Conservation (phyloP, 2,329 filamentous ascomycete genomes). For the Ambrosiella cleistominuta region DNA sequence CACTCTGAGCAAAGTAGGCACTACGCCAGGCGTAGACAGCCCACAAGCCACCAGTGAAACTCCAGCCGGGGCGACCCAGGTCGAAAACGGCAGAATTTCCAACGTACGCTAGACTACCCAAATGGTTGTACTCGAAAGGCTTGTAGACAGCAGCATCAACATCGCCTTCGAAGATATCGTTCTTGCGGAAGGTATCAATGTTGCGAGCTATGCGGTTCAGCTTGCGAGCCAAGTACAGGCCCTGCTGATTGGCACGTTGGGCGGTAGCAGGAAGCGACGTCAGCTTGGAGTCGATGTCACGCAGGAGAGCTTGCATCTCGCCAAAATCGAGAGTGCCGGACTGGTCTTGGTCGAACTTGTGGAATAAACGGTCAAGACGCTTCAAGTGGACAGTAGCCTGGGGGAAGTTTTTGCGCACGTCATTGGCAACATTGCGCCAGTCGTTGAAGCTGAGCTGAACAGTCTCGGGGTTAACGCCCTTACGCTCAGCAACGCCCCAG, state of each 20-base stretch:
- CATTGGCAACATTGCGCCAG: constrained; percentile 69
- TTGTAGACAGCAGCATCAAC: constrained; percentile 84
- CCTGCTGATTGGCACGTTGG: constrained; percentile 91
- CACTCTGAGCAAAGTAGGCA: constrained; percentile 94
- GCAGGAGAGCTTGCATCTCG: constrained; percentile 73
- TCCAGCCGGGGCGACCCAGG: constrained; percentile 52
- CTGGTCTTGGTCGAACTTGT: constrained; percentile 81
- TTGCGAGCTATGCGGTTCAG: constrained; percentile 78
- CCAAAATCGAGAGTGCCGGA: constrained; percentile 86
- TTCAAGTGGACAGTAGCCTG: constrained; percentile 76
- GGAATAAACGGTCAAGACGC: constrained; percentile 78
- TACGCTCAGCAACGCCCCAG: constrained; percentile 77
- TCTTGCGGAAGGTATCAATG: constrained; percentile 55
- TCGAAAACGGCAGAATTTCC: constrained; percentile 96
- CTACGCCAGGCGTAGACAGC: constrained; percentile 94
- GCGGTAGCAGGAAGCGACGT: constrained; percentile 90
- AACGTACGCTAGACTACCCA: constrained; percentile 84
- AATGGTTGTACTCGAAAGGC: constrained; percentile 83
- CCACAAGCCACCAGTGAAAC: constrained; percentile 64
- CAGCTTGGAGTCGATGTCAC: constrained; percentile 85
- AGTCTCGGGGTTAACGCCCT: constrained; percentile 75
- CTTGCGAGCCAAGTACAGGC: constrained; percentile 79
- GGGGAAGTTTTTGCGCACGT: constrained; percentile 77
- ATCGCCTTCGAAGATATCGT: constrained; percentile 75
- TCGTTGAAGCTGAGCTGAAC: constrained; percentile 72